Conservation (phyloP, 805 yeast species). For the Candida sithepensis region DNA sequence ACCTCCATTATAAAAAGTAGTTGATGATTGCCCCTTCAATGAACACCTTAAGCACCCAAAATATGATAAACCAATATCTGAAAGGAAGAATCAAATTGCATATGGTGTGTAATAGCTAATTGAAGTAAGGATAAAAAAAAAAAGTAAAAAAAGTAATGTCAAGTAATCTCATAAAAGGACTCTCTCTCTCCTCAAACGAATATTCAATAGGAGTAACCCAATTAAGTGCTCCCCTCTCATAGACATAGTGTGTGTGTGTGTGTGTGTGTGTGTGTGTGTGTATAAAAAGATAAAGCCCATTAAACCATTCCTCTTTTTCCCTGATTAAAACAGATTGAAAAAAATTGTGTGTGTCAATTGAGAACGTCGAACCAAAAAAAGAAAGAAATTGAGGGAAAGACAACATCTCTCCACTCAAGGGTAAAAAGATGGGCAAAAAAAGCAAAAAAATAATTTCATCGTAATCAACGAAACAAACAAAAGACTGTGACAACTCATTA, state of each 20-base stretch:
- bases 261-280: constrained; percentile 1
- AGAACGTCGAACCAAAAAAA: not conserved
- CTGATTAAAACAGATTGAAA: not conserved
- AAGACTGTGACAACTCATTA: not conserved
- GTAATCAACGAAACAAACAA: not conserved
- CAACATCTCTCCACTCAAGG: not conserved
- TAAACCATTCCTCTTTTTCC: not conserved
- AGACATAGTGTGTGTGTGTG: not conserved
- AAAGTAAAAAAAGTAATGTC: not conserved
- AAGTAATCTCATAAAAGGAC: not conserved
- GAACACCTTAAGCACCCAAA: not conserved
- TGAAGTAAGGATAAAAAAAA: not conserved
- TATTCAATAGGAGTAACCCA: not conserved
- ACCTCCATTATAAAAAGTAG: not conserved
- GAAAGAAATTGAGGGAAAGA: not conserved
- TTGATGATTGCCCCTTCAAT: not conserved
- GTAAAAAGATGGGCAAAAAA: not conserved
- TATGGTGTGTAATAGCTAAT: not conserved
- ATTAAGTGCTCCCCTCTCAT: constrained; percentile 1
- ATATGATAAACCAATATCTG: not conserved
- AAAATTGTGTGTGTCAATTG: not conserved
- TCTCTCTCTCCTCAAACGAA: not conserved
- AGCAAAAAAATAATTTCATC: not conserved
- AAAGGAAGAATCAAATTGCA: not conserved
- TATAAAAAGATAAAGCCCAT: not conserved